Conservation (phyloP, 495 filamentous ascomycete genomes). For the Pseudomonodictys pantanalensis region DNA sequence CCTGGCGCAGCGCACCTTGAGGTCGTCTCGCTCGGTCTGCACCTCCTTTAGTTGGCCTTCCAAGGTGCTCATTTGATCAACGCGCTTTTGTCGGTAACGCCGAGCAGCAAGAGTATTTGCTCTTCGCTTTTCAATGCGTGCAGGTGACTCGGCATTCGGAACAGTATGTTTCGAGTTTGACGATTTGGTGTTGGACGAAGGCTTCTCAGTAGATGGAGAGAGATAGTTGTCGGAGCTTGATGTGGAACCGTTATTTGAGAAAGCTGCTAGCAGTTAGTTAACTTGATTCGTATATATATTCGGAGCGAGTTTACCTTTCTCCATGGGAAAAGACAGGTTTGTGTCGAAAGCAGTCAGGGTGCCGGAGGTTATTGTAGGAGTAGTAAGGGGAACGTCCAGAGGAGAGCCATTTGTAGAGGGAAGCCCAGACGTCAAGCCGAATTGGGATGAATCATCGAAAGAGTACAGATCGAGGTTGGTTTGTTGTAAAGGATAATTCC, state of each 20-base stretch:
- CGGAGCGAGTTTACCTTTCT: neutral
- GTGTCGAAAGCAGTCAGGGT: neutral
- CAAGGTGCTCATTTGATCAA: slow-evolving; percentile 38
- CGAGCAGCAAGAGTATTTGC: slow-evolving; percentile 41
- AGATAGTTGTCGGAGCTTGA: slow-evolving; percentile 8
- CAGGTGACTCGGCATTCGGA: slow-evolving; percentile 6
- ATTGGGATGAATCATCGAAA: neutral
- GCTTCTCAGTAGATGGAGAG: slow-evolving; percentile 12
- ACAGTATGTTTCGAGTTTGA: slow-evolving; percentile 6
- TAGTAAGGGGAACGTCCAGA: neutral
- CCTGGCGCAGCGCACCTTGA: slow-evolving; percentile 27
- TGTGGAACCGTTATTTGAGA: neutral
- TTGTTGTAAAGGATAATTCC: slow-evolving; percentile 11
- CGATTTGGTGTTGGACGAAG: slow-evolving; percentile 21
- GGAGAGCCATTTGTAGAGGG: neutral
- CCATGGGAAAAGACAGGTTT: slow-evolving; percentile 4
- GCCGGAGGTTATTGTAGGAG: neutral
- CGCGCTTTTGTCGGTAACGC: slow-evolving; percentile 40
- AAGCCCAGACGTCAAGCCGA: neutral
- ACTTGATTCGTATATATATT: neutral
- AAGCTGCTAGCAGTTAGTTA: neutral
- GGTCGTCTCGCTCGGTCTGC: slow-evolving; percentile 24
- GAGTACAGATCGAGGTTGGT: slow-evolving; percentile 1
- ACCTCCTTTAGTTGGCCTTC: slow-evolving; percentile 36
- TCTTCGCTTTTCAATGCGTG: slow-evolving; percentile 34